Evolutionary conservation across 2,329 filamentous ascomycete genomes (phyloP).

Genomic region (Fusarium hostae): DNA sequence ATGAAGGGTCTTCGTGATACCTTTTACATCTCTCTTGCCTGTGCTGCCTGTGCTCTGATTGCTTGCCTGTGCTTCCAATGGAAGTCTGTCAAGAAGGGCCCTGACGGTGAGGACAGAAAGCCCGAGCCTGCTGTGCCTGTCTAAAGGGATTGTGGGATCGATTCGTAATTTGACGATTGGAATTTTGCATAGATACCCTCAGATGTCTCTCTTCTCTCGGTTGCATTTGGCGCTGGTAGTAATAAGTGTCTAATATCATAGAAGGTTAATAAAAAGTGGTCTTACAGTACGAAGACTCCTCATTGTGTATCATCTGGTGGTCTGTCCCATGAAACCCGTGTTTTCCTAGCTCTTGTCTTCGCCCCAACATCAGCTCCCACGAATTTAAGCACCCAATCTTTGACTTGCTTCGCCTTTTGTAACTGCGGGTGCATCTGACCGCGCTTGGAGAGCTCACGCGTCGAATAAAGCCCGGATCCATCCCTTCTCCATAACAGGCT

Average conservation of each 20-base stretch:
- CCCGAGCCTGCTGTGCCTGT: constrained; percentile 43
- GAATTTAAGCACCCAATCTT: constrained; percentile 80
- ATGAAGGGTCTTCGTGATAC: constrained; percentile 61
- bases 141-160: constrained; percentile 1
- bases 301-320: constrained; percentile 57
- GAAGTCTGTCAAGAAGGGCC: constrained; percentile 64
- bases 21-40: constrained; percentile 63
- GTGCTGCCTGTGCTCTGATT: constrained; percentile 59
- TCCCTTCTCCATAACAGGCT: constrained; percentile 70
- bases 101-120: constrained; percentile 43
- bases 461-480: constrained; percentile 66
- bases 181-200: constrained; percentile 44
- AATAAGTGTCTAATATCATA: constrained; percentile 20
- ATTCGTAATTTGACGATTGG: constrained; percentile 12
- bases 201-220: constrained; percentile 38
- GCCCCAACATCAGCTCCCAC: constrained; percentile 58
- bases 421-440: constrained; percentile 60
- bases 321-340: constrained; percentile 50
- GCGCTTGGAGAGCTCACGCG: constrained; percentile 57
- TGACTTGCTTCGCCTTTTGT: constrained; percentile 73
- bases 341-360: constrained; percentile 21
- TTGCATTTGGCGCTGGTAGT: constrained; percentile 25
- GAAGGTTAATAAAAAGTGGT: constrained; percentile 7
- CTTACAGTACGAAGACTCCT: background rate
- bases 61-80: constrained; percentile 58